Conservation (phyloP, 2,329 filamentous ascomycete genomes). For the Neofusicoccum umdonicola region DNA sequence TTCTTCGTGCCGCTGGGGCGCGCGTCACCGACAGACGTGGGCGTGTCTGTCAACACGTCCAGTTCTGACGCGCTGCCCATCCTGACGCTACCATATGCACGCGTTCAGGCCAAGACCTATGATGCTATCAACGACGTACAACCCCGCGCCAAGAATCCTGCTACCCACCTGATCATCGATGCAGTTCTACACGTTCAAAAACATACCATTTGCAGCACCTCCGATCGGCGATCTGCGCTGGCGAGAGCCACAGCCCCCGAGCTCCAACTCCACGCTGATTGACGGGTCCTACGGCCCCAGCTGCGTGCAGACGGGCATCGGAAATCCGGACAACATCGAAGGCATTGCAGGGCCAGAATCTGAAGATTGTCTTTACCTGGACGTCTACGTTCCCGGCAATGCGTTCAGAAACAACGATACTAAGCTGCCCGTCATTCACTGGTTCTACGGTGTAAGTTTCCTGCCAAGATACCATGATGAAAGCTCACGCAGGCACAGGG, state of each 20-base stretch:
- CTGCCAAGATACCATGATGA: constrained; percentile 27
- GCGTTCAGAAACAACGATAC: constrained; percentile 36
- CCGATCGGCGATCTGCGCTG: constrained; percentile 42
- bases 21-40: background rate
- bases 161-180: constrained; percentile 4
- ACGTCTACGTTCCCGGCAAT: constrained; percentile 48
- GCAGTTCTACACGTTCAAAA: constrained; percentile 39
- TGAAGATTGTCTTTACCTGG: constrained; percentile 53
- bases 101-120: constrained; percentile 31
- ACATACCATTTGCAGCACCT: constrained; percentile 46
- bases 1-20: background rate
- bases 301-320: constrained; percentile 8
- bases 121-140: constrained; percentile 20
- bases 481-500: background rate
- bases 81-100: constrained; percentile 34
- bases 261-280: background rate
- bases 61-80: constrained; percentile 25
- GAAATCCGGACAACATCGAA: background rate
- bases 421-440: constrained; percentile 47
- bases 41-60: background rate
- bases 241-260: constrained; percentile 40
- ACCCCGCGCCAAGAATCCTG: background rate
- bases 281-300: background rate
- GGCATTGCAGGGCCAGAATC: constrained; percentile 7
- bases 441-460: constrained; percentile 39